phyloP scores from a whole-genome alignment of 208 protist genomes.

The Wallacemonas sp. region DNA sequence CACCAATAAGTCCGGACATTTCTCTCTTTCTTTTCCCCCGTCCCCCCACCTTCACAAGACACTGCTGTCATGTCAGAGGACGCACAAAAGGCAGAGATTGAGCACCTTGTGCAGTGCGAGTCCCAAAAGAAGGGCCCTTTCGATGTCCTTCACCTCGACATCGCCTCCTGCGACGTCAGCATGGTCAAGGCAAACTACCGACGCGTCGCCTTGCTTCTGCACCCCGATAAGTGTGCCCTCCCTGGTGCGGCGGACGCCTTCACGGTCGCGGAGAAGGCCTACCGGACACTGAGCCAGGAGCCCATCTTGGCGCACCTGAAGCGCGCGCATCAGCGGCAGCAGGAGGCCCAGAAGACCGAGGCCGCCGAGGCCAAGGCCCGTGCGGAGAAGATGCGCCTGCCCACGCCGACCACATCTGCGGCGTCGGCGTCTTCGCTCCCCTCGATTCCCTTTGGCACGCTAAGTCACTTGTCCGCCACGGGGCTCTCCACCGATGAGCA shows the following conservation, averaged over 20 bases:
- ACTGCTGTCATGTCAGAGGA: constrained; percentile 30
- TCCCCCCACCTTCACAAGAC: neutral
- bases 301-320: constrained; percentile 72
- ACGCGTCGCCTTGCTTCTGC: constrained; percentile 79
- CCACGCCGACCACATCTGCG: neutral
- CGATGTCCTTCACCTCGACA: constrained; percentile 61
- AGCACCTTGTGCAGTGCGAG: constrained; percentile 58
- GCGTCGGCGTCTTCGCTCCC: constrained; percentile 14
- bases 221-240: constrained; percentile 90
- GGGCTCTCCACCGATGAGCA: constrained; percentile 62
- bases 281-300: constrained; percentile 79
- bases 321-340: constrained; percentile 51
- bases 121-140: constrained; percentile 51
- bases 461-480: constrained; percentile 35
- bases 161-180: constrained; percentile 50
- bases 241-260: constrained; percentile 80
- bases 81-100: constrained; percentile 62
- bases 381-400: constrained; percentile 10
- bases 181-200: constrained; percentile 79
- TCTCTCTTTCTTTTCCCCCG: constrained; percentile 14
- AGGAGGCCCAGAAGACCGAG: constrained; percentile 52
- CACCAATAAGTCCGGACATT: too few relatives aligned
- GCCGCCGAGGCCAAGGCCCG: constrained; percentile 20
- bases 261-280: constrained; percentile 76
- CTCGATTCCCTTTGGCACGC: constrained; percentile 38